Percentiles rank a stretch among this genome's conserved stretches.
Conservation (phyloP, 805 yeast species). For the Starmerella powellii region DNA sequence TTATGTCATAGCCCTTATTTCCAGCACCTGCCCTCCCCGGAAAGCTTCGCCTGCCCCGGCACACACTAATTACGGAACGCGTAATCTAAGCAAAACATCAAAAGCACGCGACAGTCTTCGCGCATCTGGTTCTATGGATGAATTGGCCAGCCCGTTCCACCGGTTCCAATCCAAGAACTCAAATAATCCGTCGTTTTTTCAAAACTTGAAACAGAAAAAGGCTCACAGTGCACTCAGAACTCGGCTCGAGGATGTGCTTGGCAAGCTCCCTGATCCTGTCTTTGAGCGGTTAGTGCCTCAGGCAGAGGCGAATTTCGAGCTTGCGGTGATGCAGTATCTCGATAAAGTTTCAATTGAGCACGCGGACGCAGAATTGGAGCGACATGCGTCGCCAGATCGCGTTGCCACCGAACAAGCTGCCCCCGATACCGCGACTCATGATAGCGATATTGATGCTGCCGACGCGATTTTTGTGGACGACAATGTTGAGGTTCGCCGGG, state of each 20-base stretch:
- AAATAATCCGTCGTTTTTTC: constrained; percentile 12
- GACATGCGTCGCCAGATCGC: too few relatives aligned
- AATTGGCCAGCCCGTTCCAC: constrained; percentile 3
- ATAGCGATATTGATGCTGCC: too few relatives aligned
- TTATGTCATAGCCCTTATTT: too few relatives aligned
- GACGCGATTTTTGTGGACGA: too few relatives aligned
- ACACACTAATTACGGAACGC: too few relatives aligned
- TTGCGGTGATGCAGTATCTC: constrained; percentile 25
- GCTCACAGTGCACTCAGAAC: constrained; percentile 6
- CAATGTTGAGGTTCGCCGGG: too few relatives aligned
- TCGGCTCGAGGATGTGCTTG: constrained; percentile 25
- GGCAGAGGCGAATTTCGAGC: constrained; percentile 22
- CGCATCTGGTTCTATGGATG: constrained; percentile 2
- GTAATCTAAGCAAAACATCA: too few relatives aligned
- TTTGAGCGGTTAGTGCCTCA: constrained; percentile 16
- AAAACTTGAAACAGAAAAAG: neutral
- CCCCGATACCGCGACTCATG: too few relatives aligned
- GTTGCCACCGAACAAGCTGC: too few relatives aligned
- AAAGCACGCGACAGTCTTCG: too few relatives aligned
- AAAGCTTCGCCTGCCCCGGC: too few relatives aligned
- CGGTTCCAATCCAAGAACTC: constrained; percentile 8
- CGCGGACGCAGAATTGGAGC: neutral
- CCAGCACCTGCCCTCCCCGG: too few relatives aligned
- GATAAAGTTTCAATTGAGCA: constrained; percentile 14
- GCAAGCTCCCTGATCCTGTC: constrained; percentile 18